phyloP scores from a whole-genome alignment of 129 eudicot genomes.

The Pittosporum tobira region DNA sequence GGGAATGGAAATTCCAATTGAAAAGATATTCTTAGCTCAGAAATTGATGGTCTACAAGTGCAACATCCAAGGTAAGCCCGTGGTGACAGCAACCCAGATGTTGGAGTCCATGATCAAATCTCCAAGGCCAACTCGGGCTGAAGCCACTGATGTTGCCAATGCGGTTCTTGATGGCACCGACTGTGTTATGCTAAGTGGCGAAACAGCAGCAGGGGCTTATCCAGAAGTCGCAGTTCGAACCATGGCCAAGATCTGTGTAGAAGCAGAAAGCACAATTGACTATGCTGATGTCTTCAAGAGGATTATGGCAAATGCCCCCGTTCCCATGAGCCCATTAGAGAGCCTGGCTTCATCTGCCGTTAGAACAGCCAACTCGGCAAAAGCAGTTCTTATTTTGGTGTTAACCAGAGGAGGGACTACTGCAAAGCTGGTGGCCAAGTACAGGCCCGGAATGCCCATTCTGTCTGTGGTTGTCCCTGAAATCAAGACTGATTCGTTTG shows the following conservation, averaged over 20 bases:
- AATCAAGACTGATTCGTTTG: constrained; percentile 32
- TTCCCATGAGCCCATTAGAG: constrained; percentile 20
- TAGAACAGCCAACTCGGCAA: constrained; percentile 22
- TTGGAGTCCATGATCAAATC: constrained; percentile 55
- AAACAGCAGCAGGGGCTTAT: constrained; percentile 52
- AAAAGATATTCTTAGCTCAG: constrained; percentile 31
- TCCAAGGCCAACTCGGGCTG: constrained; percentile 47
- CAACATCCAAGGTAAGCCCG: constrained; percentile 39
- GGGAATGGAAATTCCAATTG: constrained; percentile 38
- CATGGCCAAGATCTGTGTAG: constrained; percentile 51
- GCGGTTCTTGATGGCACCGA: constrained; percentile 55
- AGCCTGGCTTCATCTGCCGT: constrained; percentile 24
- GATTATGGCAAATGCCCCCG: constrained; percentile 14
- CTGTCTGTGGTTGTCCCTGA: constrained; percentile 38
- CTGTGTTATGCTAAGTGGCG: constrained; percentile 54
- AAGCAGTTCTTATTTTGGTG: constrained; percentile 28
- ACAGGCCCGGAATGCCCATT: constrained; percentile 36
- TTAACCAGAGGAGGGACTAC: constrained; percentile 37
- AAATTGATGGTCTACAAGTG: constrained; percentile 36
- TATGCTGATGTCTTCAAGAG: constrained; percentile 17
- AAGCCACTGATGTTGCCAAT: constrained; percentile 51
- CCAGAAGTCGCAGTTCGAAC: constrained; percentile 48
- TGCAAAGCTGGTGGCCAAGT: constrained; percentile 35
- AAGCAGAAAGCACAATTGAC: constrained; percentile 30
- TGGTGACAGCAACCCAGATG: constrained; percentile 51